Percentiles rank a stretch among this genome's conserved stretches.
These are phyloP conservation scores for Porphyrellus sp. DNA, from an alignment of 1,284 basidiomycete species.

Conservation along the genomic window DNA sequence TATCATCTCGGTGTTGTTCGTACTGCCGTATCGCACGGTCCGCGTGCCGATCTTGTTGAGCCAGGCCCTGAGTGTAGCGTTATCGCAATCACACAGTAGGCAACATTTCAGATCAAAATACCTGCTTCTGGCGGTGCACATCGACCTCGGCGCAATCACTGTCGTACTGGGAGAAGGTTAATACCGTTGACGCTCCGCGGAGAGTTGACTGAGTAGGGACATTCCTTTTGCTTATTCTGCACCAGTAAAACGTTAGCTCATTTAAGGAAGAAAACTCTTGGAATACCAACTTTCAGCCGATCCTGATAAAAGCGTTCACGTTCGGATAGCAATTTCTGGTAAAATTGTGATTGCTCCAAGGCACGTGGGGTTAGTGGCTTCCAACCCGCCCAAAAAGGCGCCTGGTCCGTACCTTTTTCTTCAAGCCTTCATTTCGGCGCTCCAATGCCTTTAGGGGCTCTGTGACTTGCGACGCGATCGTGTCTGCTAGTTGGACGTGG, in stretches of 20 bases:
- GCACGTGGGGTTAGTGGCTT: conserved; percentile 11
- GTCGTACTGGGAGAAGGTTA: conserved; percentile 55
- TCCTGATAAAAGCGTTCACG: conserved; percentile 66
- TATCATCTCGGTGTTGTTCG: conserved; percentile 70
- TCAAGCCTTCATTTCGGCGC: conserved; percentile 59
- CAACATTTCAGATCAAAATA: conserved; percentile 24
- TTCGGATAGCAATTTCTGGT: conserved; percentile 67
- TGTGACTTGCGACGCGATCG: conserved; percentile 54
- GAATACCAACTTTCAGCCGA: conserved; percentile 56
- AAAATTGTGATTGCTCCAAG: conserved; percentile 61
- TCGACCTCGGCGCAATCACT: conserved; percentile 72
- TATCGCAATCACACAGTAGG: not conserved
- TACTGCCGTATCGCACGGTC: conserved; percentile 69
- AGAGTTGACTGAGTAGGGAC: conserved; percentile 1
- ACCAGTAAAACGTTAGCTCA: conserved; percentile 10
- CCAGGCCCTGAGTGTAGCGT: conserved; percentile 48
- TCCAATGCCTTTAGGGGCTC: conserved; percentile 63
- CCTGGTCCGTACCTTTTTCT: conserved; percentile 58
- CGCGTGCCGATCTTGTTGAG: conserved; percentile 70
- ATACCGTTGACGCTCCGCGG: conserved; percentile 1
- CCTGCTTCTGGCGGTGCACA: conserved; percentile 73
- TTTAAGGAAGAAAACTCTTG: conserved; percentile 1
- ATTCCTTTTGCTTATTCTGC: conserved; percentile 73
- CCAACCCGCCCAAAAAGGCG: not conserved
- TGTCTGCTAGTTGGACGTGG: conserved; percentile 65